Conservation (phyloP, 257 asterid genomes). For the Solanum arcanum region DNA sequence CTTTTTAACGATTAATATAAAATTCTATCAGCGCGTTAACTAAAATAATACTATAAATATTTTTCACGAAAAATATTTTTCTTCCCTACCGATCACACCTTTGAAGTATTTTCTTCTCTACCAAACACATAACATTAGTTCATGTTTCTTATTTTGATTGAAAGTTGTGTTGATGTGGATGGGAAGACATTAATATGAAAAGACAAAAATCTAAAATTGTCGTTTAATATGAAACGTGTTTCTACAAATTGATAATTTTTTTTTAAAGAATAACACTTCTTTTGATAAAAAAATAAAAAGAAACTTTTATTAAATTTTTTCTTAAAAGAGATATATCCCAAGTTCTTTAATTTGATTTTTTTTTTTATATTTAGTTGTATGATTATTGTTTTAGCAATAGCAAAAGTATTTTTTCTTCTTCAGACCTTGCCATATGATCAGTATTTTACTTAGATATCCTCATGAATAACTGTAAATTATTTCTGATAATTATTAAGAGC, state of each 20-base stretch:
- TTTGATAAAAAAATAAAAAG: not conserved
- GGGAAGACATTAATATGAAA: not conserved
- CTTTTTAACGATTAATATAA: not conserved
- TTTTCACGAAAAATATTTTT: not conserved
- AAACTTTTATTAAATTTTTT: not conserved
- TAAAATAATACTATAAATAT: not conserved
- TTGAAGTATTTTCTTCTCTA: not conserved
- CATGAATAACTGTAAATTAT: too few species aligned
- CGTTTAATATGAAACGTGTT: not conserved
- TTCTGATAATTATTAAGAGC: too few species aligned
- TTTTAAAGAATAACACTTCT: not conserved
- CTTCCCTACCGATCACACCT: accelerated
- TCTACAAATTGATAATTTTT: not conserved
- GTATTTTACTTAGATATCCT: too few species aligned
- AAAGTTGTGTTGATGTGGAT: not conserved
- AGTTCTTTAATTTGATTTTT: too few species aligned
- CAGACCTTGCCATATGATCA: too few species aligned
- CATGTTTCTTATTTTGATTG: not conserved
- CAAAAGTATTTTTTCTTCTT: too few species aligned
- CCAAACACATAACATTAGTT: not conserved
- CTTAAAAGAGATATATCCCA: not conserved
- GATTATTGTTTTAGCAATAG: too few species aligned
- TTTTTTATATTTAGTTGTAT: too few species aligned
- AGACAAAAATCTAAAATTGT: not conserved
- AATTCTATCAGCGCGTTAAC: not conserved